These are phyloP conservation scores for Dioscorea dumetorum DNA, from an alignment of 106 monocot species.

Conservation along the genomic window DNA sequence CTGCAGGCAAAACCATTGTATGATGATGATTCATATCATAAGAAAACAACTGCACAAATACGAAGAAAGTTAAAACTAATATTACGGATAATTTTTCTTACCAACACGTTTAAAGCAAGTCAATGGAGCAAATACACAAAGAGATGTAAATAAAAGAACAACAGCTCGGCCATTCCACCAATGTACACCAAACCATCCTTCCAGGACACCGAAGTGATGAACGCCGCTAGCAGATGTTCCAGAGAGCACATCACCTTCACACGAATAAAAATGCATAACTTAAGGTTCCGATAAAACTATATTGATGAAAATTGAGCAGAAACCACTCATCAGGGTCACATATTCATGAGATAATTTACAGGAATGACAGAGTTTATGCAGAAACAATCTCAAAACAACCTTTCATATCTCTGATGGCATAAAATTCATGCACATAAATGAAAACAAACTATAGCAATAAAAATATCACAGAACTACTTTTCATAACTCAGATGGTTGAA, in stretches of 20 bases:
- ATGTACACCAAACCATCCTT: conserved; percentile 93
- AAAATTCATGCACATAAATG: too few species aligned
- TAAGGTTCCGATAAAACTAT: not conserved
- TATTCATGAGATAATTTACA: too few species aligned
- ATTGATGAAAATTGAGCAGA: not conserved
- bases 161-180: conserved; percentile 80
- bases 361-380: too few species aligned
- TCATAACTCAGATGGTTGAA: too few species aligned
- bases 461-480: too few species aligned
- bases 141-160: conserved; percentile 56
- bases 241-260: conserved; percentile 81
- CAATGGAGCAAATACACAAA: conserved; percentile 49
- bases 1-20: conserved; percentile 17
- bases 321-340: too few species aligned
- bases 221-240: conserved; percentile 65
- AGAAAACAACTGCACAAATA: not conserved
- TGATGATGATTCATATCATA: not conserved
- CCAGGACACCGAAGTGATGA: conserved; percentile 77
- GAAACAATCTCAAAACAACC: too few species aligned
- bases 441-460: too few species aligned
- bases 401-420: too few species aligned
- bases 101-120: conserved; percentile 69
- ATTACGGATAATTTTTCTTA: conserved; percentile 1
- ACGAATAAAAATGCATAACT: not conserved
- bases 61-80: not conserved